Conservation (phyloP, 352 stramenopile genomes). For the Pythium grandisporangium region DNA sequence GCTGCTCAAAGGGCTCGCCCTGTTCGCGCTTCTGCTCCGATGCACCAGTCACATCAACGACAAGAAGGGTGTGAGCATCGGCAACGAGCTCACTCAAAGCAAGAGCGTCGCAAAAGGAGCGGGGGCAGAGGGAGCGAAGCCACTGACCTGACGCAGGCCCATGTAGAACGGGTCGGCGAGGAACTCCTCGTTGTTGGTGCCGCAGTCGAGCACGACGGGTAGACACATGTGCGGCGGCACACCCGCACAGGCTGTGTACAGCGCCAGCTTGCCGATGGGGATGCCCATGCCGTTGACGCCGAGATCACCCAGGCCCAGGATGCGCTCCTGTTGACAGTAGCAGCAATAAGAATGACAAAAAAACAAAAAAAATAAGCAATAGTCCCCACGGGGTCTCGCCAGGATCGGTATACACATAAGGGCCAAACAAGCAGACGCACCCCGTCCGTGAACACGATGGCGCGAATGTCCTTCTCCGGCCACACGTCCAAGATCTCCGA, state of each 20-base stretch:
- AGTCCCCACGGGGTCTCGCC: no score
- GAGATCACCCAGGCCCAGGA: slow-evolving; percentile 94
- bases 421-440: slow-evolving; percentile 16
- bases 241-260: slow-evolving; percentile 93
- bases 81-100: neutral
- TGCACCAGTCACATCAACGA: no score
- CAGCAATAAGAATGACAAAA: neutral
- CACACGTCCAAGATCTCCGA: slow-evolving; percentile 92
- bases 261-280: slow-evolving; percentile 90
- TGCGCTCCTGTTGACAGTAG: slow-evolving; percentile 42
- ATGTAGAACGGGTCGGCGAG: slow-evolving; percentile 93
- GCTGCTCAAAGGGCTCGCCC: slow-evolving; percentile 87
- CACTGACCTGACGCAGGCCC: slow-evolving; percentile 65
- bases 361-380: no score
- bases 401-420: no score
- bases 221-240: slow-evolving; percentile 91
- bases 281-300: slow-evolving; percentile 89
- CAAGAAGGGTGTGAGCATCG: no score
- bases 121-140: no score
- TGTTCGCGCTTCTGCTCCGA: slow-evolving; percentile 71
- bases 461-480: slow-evolving; percentile 92
- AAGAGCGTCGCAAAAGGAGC: no score
- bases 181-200: slow-evolving; percentile 93
- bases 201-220: slow-evolving; percentile 92
- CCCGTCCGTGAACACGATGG: slow-evolving; percentile 97